Evolutionary conservation across 768 basidiomycete species (phyloP), one percentile per base, ranked within the genome.

Genomic region (Boletales sp.): DNA sequence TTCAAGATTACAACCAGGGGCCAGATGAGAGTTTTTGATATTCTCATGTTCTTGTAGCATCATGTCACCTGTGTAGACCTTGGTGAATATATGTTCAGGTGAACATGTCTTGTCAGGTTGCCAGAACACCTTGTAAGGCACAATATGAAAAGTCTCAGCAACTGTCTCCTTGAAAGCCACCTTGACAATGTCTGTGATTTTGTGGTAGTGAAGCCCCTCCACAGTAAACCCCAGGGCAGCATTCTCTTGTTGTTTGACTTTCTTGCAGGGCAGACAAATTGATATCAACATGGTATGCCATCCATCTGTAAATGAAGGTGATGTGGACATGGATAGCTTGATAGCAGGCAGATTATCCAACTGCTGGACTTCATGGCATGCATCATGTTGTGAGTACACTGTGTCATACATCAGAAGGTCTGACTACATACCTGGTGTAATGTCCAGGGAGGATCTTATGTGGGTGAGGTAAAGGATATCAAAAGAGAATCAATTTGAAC

Each of bases 191-290:
- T 61, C 47, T 0, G 59, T 55, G 11, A 66, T 48, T 12, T 56
- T 61, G 0, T 57, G 51, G 44, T 62, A 65, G 13, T 54, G 52
- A 2, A 73, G 49, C 0, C 66, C 72, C 7, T 65, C 59, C 0
- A 72, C 53, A 2, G 19, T 1, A 30, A 70, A 66, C 5, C 30
- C 11, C 0, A 46, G 46, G 0, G 50, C 40, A 0, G 0, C 11
- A 2, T 6, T 5, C 6, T 53, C 49, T 0, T 7, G 1, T 2
- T 30, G 3, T 13, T 43, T 35, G 10, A 41, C 34, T 5, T 47
- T 38, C 12, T 59, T 47, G 8, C 44, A 41, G 0, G 52, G 57
- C 1, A 56, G 37, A 3, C 14, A 0, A 5, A 59, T 56, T 8
- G 48, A 8, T 0, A 71, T 44, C 0, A 30, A 18, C 14, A 59